Base-by-base conservation (phyloP, 805 yeast species). In the Metschnikowia lunata region DNA sequence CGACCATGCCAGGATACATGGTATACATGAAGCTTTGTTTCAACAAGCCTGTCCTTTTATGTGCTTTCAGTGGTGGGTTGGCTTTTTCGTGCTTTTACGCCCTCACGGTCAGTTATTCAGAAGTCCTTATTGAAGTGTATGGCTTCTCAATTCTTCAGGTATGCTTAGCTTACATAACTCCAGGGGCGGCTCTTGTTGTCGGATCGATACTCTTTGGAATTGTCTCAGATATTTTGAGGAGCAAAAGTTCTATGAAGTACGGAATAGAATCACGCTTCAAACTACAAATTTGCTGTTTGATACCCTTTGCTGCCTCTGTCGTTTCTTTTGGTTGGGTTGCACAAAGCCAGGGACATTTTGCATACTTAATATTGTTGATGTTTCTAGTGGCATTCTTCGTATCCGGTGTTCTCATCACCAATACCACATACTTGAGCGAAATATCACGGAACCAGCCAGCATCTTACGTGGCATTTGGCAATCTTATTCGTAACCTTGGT, bases 51-150 rank as follows among this genome's bases (percentile, higher is more conserved):
- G 74, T 78, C 0, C 40, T 71, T 0, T 43, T 77, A 6, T 68
- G 76, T 38, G 72, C 81, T 0, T 35, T 76, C 7, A 69, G 72
- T 30, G 70, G 78, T 3, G 79, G 78, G 1, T 52, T 78, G 5
- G 50, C 77, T n/a, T 78, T 79, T 60, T 76, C 82, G 4, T 64
- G 75, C 14, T 79, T 76, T 51, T 79, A 79, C 48, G 80, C 74
- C 1, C 64, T 78, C 47, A 72, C 74, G 48, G 77, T 79, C 9
- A 73, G 79, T 1, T 74, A 75, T 50, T 59, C 81, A 0, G 64
- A 64, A 26, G 62, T 63, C 8, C 57, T 79, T 30, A 59, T 67
- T 33, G 51, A 59, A 0, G 56, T 62, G 8, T 78, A 78, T 51
- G 46, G 59, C 8, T 71, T 66, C 45, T 57, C 61, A 1, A 55